phyloP scores from a whole-genome alignment of 495 filamentous ascomycete species.

The Rhypophila decipiens region DNA sequence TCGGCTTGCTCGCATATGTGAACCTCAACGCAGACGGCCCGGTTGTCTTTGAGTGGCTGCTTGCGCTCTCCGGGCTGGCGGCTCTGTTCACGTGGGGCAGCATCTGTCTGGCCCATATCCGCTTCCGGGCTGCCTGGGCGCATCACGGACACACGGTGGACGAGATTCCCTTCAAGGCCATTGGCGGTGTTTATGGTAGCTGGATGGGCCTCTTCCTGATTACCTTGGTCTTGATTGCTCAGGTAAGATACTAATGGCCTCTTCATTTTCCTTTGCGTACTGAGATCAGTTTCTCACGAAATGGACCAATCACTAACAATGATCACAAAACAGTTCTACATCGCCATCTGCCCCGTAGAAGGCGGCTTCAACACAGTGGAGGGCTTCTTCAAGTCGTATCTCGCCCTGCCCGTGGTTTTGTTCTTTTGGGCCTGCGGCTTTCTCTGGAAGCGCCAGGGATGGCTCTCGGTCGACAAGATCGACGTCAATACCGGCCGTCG shows the following conservation, averaged over 20 bases:
- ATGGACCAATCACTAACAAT: slow-evolving; percentile 11
- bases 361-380: slow-evolving; percentile 42
- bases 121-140: slow-evolving; percentile 60
- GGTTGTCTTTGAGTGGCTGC: slow-evolving; percentile 59
- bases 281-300: neutral
- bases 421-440: slow-evolving; percentile 62
- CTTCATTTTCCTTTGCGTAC: neutral
- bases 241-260: slow-evolving; percentile 38
- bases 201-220: slow-evolving; percentile 57
- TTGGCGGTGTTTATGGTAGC: slow-evolving; percentile 61
- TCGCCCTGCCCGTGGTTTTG: slow-evolving; percentile 78
- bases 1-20: slow-evolving; percentile 51
- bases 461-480: slow-evolving; percentile 48
- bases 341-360: slow-evolving; percentile 41
- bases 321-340: slow-evolving; percentile 38
- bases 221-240: slow-evolving; percentile 56
- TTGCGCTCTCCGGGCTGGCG: slow-evolving; percentile 62
- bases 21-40: slow-evolving; percentile 40
- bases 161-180: slow-evolving; percentile 64
- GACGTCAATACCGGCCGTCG: slow-evolving; percentile 59
- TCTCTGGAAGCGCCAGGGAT: slow-evolving; percentile 55
- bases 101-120: slow-evolving; percentile 64
- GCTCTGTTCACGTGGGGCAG: slow-evolving; percentile 70
- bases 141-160: slow-evolving; percentile 56
- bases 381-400: slow-evolving; percentile 71